Conservation (phyloP, 2,329 filamentous ascomycete species). For the Myriosclerotinia duriaeana region DNA sequence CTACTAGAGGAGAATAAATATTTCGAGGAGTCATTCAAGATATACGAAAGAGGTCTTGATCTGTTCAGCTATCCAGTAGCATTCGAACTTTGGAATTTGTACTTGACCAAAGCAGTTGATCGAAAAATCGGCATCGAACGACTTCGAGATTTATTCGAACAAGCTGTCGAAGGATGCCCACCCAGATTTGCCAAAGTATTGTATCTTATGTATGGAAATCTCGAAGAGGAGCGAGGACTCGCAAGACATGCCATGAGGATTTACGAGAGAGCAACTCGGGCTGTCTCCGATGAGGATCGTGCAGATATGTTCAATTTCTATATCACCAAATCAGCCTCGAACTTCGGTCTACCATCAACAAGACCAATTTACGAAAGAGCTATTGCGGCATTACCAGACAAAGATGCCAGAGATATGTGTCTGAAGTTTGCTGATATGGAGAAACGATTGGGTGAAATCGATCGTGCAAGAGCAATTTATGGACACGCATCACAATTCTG, state of each 20-base stretch:
- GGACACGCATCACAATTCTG: conserved; percentile 97
- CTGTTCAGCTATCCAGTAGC: conserved; percentile 98
- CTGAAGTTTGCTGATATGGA: conserved; percentile 99
- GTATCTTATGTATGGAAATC: conserved; percentile 96
- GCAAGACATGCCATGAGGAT: conserved; percentile 98
- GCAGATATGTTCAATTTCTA: conserved; percentile 99
- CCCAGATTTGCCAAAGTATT: conserved; percentile 94
- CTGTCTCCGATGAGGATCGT: conserved; percentile 90
- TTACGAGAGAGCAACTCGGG: conserved; percentile 93
- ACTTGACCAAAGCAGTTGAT: conserved; percentile 94
- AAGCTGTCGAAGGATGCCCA: conserved; percentile 91
- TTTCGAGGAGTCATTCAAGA: conserved; percentile 95
- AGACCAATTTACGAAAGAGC: conserved; percentile 94
- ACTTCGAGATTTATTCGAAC: conserved; percentile 91
- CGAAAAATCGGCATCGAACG: conserved; percentile 94
- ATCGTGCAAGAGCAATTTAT: conserved; percentile 91
- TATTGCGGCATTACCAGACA: conserved; percentile 88
- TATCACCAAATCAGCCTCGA: conserved; percentile 96
- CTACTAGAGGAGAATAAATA: conserved; percentile 92
- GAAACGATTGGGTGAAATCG: conserved; percentile 85
- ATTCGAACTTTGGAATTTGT: conserved; percentile 98
- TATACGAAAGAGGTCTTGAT: conserved; percentile 93
- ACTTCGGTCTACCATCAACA: conserved; percentile 94
- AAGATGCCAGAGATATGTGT: conserved; percentile 95
- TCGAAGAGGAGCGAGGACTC: conserved; percentile 93